Evolutionary conservation across 169 alveolate genomes (phyloP).

Genomic region (Plasmodium blacklocki): DNA sequence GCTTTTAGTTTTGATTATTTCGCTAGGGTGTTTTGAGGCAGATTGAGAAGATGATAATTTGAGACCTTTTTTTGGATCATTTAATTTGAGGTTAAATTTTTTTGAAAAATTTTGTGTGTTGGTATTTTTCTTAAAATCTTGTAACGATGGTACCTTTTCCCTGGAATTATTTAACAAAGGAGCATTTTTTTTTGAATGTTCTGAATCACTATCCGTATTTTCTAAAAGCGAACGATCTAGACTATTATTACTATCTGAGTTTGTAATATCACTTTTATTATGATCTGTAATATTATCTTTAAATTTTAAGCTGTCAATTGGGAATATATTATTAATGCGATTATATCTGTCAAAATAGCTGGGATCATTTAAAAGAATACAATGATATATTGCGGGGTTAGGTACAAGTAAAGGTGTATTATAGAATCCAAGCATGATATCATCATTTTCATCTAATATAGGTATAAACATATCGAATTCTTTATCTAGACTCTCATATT

Average conservation of each 20-base stretch:
- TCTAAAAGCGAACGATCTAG: background rate
- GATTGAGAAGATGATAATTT: too few relatives aligned
- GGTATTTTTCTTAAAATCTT: too few relatives aligned
- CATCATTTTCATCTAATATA: slow-evolving; percentile 73
- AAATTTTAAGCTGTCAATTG: slow-evolving; percentile 17
- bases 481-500: slow-evolving; percentile 46
- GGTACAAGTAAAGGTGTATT: slow-evolving; percentile 84
- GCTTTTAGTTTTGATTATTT: too few relatives aligned
- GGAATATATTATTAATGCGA: slow-evolving; percentile 27
- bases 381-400: slow-evolving; percentile 85
- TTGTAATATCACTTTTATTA: background rate
- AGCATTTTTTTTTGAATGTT: too few relatives aligned
- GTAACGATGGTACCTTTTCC: too few relatives aligned
- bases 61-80: too few relatives aligned
- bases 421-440: slow-evolving; percentile 79
- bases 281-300: background rate
- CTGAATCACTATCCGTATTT: too few relatives aligned
- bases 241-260: background rate
- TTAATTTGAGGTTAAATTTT: too few relatives aligned
- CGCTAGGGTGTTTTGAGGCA: too few relatives aligned
- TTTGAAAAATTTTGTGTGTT: too few relatives aligned
- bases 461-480: slow-evolving; percentile 72
- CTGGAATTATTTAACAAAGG: too few relatives aligned
- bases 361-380: slow-evolving; percentile 51
- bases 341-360: slow-evolving; percentile 53